Conservation (phyloP, 345 rosid species). For the Dimocarpus longan region DNA sequence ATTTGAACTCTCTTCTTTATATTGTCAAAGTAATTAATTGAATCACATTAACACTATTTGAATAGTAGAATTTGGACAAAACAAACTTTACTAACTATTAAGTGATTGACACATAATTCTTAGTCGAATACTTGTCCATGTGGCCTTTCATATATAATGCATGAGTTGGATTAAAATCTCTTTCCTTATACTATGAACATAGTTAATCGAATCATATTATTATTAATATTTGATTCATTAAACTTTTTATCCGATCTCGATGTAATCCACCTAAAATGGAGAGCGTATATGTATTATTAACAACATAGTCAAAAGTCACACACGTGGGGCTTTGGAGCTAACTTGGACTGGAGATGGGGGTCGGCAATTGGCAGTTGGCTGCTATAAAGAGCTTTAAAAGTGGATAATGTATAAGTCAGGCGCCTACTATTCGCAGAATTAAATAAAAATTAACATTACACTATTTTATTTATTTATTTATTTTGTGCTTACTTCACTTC, state of each 20-base stretch:
- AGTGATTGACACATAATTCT: not conserved
- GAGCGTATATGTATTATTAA: not conserved
- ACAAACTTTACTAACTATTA: no score
- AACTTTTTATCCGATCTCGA: not conserved
- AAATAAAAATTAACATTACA: not conserved
- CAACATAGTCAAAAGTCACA: not conserved
- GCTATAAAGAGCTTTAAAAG: not conserved
- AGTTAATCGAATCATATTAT: not conserved
- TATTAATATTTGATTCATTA: no score
- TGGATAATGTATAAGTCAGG: conserved; percentile 11
- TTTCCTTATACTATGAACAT: no score
- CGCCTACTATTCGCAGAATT: not conserved
- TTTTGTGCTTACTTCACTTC: conserved; percentile 5
- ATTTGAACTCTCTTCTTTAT: no score
- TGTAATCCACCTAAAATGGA: not conserved
- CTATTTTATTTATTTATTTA: not conserved
- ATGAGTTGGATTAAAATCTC: not conserved
- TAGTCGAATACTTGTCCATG: no score
- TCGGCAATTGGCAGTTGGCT: not conserved
- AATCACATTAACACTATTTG: no score
- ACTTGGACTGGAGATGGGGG: no score
- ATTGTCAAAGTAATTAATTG: no score
- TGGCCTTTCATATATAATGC: not conserved
- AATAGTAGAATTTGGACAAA: no score
- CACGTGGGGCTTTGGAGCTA: not conserved